Base-by-base conservation (phyloP, 164 flowering plant species). In the Aristolochia fimbriata region DNA sequence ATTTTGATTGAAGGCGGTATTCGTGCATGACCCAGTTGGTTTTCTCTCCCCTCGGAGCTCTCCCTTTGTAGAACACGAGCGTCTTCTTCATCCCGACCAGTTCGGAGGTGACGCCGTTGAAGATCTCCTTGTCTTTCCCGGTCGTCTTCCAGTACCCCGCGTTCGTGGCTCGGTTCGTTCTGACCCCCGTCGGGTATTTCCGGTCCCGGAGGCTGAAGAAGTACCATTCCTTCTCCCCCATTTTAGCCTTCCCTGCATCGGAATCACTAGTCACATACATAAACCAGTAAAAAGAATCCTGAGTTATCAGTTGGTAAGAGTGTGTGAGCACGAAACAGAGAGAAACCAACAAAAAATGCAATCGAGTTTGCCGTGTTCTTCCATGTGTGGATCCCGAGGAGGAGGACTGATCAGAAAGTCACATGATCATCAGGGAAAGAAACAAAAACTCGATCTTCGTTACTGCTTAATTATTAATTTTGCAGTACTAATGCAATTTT, bases 1-100 rank as follows among this genome's bases (percentile, higher is more conserved):
- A 63, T 68, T 82, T 88, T 24, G 90, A 74, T 62, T 83, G 84
- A 41, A 76, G 56, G 16, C 97, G 90, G 61, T 91, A 91, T 67
- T 91, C 97, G 62, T 91, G 97, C 94, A 91, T 91, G 73, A 91
- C 94, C 97, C 97, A 91, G 57, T 86, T 86, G 65, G 86, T 76
- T 67, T 91, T 91, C 79, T 91, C 97, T 50, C 97, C 97, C 61
- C 93, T 73, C 0, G 97, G 97, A 68, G 97, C 97, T 78, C 97
- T 79, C 19, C 97, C 97, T 83, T 75, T 80, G 60, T 91, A 91
- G 70, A 91, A 91, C 15, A 91, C 97, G 71, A 91, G 66, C 0
- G 97, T 91, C 75, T 91, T 91, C 84, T 91, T 91, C 97, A 88
- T 91, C 51, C 97, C 97, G 17, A 84, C 83, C 30, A 91, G 59